Base-by-base conservation (phyloP, 1,284 basidiomycete species). In the Leccinum variabile region DNA sequence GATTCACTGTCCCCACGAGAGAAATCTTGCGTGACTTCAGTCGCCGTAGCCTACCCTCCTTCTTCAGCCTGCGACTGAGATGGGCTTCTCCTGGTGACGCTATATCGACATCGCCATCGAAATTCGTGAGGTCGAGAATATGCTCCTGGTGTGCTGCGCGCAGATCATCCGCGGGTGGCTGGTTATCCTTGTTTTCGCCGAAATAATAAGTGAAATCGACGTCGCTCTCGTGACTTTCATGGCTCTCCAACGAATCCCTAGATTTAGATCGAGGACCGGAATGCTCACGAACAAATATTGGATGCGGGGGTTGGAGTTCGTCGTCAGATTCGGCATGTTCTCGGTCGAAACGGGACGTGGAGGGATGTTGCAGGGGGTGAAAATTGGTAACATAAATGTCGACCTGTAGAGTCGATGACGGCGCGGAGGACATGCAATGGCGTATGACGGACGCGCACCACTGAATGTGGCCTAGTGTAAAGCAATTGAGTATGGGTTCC, bases 331-430 rank as follows among this genome's bases (percentile, higher is more conserved):
- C 30, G 7, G 18, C 16, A 28, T 18, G 39, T 9, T 63, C 63
- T 25, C 28, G 8, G 10, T 55, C 11, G 22, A 66, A 59, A 22
- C 14, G 66, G 32, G 57, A 3, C 4, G 16, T 50, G 10, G 52
- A 37, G 22, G 52, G 16, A 37, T 59, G 61, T 59, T 39, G 63
- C 3, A 56, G 44, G n/a, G 57, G 65, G 28, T 67, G 68, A 61
- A 79, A 77, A 64, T 88, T 88, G 3, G 91, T 91, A 49, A 95
- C 91, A 70, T 87, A 95, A 37, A 95, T 89, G 68, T 94, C 89
- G 57, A 95, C 78, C 66, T 90, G 85, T 11, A 95, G 78, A 41
- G 84, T 81, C 3, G 83, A 77, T 9, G 72, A 44, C 0, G 86
- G 79, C 13, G 91, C 80, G 75, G 91, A 81, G 55, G 83, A 79